phyloP scores from a whole-genome alignment of 2,329 filamentous ascomycete genomes.

The Epichloe scottii region DNA sequence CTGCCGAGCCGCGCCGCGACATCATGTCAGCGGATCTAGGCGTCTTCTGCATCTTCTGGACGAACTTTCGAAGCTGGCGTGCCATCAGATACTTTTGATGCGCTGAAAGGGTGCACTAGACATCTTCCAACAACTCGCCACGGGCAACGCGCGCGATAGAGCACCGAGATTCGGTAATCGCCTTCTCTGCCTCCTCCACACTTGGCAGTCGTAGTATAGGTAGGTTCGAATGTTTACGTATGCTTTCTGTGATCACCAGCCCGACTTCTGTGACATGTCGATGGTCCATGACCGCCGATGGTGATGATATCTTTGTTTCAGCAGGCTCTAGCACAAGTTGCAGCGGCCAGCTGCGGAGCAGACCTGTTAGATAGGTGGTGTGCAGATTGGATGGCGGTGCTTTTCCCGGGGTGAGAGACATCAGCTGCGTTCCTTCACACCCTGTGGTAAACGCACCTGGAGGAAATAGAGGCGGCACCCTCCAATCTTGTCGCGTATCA shows the following conservation, averaged over 20 bases:
- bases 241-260: slow-evolving; percentile 7
- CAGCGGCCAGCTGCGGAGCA: slow-evolving; percentile 8
- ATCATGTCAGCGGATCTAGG: not conserved
- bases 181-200: not conserved
- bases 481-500: not conserved
- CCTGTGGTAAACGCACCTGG: not conserved
- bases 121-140: slow-evolving; percentile 17
- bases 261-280: slow-evolving; percentile 7
- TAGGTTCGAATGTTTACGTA: slow-evolving; percentile 4
- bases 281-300: not conserved
- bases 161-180: not conserved
- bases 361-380: slow-evolving; percentile 6
- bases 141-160: slow-evolving; percentile 5
- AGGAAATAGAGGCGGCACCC: not conserved
- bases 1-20: slow-evolving; percentile 10
- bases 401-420: not conserved
- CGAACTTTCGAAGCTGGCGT: slow-evolving; percentile 16
- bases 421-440: not conserved
- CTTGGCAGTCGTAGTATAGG: slow-evolving; percentile 9
- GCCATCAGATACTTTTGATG: slow-evolving; percentile 13
- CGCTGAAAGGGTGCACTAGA: slow-evolving; percentile 14
- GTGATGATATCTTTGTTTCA: not conserved
- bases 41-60: slow-evolving; percentile 12
- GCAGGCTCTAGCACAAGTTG: slow-evolving; percentile 6
- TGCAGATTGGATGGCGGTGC: slow-evolving; percentile 5